Base-by-base conservation (phyloP, 306 rosid species). In the Heteromeles arbutifolia region DNA sequence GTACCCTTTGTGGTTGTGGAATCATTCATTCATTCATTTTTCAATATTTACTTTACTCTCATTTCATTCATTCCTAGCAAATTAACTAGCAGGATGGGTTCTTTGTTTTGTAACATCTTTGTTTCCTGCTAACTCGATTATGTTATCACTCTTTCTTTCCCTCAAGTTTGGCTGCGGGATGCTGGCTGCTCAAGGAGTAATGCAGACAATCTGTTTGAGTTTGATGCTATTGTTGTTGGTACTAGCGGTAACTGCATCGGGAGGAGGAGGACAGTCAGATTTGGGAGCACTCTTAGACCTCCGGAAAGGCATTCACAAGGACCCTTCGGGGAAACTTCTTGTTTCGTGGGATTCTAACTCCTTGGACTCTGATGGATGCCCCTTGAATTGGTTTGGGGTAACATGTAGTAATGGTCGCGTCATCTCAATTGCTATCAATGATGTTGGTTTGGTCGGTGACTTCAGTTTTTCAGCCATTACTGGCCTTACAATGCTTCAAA, bases 301-400 rank as follows among this genome's bases (percentile, higher is more conserved):
- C 39, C 90, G 85, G 81, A 87, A 84, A 75, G 81, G 96, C 82
- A 77, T 92, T 85, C 77, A 74, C 70, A 71, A 72, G 44, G 97
- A 88, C 79, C 86, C 93, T 79, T 81, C 82, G 50, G 87, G 91
- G 73, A 73, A 84, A 79, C 71, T 88, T 54, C 75, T 89, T 71
- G 79, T 65, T 75, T 90, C 97, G 15, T 92, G 97, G 97, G 86
- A 86, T 80, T 85, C 89, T 3, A 82, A 73, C 78, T 86, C 93
- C 58, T 34, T 88, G 74, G 89, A 85, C 69, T 85, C 96, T n/a
- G 74, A 86, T 84, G 90, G 93, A 29, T 92, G 97, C 76, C 96
- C 97, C 61, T 80, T 37, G 74, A 84, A 85, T 74, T 92, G 97
- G 96, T 67, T 77, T 78, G 97, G 97, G 25, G 50, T 92, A 67